These are phyloP conservation scores for Nadsonia starkeyi-henricii DNA, from an alignment of 1,139 yeast genomes.

Conservation along the genomic window DNA sequence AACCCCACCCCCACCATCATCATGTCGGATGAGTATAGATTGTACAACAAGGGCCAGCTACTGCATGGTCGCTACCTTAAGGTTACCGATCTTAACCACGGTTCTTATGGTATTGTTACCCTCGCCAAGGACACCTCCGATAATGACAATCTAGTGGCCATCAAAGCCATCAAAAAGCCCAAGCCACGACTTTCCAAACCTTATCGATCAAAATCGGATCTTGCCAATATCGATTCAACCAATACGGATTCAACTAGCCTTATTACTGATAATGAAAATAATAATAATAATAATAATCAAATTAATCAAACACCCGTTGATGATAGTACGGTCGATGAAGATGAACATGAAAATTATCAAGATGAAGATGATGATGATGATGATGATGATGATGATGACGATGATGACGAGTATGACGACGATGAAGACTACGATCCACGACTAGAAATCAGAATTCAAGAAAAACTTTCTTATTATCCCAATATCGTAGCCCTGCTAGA, in stretches of 20 bases:
- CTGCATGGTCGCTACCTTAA: constrained; percentile 52
- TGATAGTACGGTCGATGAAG: constrained; percentile 2
- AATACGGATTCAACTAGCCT: too few species aligned
- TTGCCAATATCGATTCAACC: constrained; percentile 6
- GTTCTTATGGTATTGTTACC: constrained; percentile 86
- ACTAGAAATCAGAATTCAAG: constrained; percentile 42
- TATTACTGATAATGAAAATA: neutral
- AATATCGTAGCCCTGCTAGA: constrained; percentile 59
- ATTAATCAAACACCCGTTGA: neutral
- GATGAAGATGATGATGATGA: constrained; percentile 9
- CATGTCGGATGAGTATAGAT: constrained; percentile 22
- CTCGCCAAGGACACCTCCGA: constrained; percentile 57
- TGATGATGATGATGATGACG: constrained; percentile 24
- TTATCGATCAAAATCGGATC: constrained; percentile 12
- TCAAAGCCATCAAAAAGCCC: constrained; percentile 29
- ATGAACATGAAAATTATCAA: neutral
- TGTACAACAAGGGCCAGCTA: constrained; percentile 49
- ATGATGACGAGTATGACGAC: constrained; percentile 37
- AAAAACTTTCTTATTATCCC: constrained; percentile 28
- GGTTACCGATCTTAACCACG: constrained; percentile 73
- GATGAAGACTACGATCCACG: constrained; percentile 61
- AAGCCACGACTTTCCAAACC: neutral
- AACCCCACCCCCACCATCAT: neutral
- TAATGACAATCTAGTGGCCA: constrained; percentile 52
- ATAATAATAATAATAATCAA: neutral